Conservation (phyloP, 257 asterid species). For the Solanum arcanum region DNA sequence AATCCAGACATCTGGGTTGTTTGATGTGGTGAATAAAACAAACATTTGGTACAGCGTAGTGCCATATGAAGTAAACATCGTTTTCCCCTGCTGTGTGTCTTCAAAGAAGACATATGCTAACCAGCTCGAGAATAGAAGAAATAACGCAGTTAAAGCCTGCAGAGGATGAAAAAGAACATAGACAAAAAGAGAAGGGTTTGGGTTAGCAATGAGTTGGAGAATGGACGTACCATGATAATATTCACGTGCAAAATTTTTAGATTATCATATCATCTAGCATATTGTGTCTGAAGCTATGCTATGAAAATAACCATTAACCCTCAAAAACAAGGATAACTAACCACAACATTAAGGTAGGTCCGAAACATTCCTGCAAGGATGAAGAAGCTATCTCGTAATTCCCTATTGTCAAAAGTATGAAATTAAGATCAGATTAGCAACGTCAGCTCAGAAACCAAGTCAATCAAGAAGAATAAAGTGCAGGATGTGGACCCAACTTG, state of each 20-base stretch:
- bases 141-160: constrained; percentile 75
- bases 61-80: constrained; percentile 60
- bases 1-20: constrained; percentile 98
- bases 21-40: constrained; percentile 88
- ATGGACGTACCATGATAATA: background rate
- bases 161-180: background rate
- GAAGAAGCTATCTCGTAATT: constrained; percentile 59
- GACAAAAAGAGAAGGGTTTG: background rate
- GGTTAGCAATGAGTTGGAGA: background rate
- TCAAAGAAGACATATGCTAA: constrained; percentile 91
- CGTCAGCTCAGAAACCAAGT: background rate
- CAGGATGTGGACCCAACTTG: background rate
- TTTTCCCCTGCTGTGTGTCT: constrained; percentile 85
- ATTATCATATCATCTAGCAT: background rate
- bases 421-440: constrained; percentile 2
- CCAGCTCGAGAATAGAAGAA: constrained; percentile 94
- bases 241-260: background rate
- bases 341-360: constrained; percentile 92
- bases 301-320: background rate
- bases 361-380: constrained; percentile 80
- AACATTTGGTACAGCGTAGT: constrained; percentile 79
- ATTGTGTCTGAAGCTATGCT: background rate
- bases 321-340: constrained; percentile 18
- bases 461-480: background rate
- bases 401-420: constrained; percentile 35